Percentiles rank a stretch among this genome's conserved stretches.
phyloP scores from a whole-genome alignment of 2,329 filamentous ascomycete species.

The Fusarium sp. region DNA sequence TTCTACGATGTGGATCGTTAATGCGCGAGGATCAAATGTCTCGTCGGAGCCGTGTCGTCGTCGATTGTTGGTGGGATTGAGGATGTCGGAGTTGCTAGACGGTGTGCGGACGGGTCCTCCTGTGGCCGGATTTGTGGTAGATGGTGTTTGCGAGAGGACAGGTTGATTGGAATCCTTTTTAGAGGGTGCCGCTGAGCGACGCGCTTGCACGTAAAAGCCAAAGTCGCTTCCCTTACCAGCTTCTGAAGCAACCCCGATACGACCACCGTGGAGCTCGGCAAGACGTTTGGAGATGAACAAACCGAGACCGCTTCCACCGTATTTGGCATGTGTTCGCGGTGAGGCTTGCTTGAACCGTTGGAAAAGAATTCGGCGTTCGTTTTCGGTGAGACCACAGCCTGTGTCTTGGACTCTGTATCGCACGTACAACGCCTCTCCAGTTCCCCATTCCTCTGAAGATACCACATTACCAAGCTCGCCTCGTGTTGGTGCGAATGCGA shows the following conservation, averaged over 20 bases:
- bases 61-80: neutral
- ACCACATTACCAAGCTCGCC: conserved; percentile 23
- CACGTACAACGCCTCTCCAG: conserved; percentile 52
- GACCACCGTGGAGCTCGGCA: conserved; percentile 72
- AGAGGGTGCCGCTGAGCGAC: conserved; percentile 53
- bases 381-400: conserved; percentile 70
- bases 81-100: neutral
- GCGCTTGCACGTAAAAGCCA: conserved; percentile 71
- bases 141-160: neutral
- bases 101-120: neutral
- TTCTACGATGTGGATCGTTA: conserved; percentile 72
- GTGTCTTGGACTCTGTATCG: conserved; percentile 72
- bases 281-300: conserved; percentile 74
- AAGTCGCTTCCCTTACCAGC: conserved; percentile 71
- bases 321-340: conserved; percentile 64
- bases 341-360: conserved; percentile 74
- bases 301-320: conserved; percentile 72
- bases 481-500: conserved; percentile 18
- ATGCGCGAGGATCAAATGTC: conserved; percentile 41
- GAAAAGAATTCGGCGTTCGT: conserved; percentile 74
- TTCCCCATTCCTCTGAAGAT: conserved; percentile 49
- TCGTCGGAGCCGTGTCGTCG: neutral
- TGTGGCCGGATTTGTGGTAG: neutral
- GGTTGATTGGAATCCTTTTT: conserved; percentile 23
- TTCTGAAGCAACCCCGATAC: conserved; percentile 71